phyloP scores from a whole-genome alignment of 2,329 filamentous ascomycete species.

The Hypoxylon sp. region DNA sequence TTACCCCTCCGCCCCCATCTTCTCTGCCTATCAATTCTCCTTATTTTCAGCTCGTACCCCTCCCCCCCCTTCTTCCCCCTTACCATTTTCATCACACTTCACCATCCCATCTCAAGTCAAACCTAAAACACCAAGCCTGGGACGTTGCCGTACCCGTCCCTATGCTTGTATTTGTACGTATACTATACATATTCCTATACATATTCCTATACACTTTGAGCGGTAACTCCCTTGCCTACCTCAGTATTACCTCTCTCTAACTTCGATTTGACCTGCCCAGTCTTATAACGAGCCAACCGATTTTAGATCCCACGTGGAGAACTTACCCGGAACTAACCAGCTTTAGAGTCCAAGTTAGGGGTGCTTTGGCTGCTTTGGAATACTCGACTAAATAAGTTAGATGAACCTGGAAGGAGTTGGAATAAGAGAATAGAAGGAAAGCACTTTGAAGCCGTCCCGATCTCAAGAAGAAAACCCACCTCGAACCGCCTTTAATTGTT shows the following conservation, averaged over 20 bases:
- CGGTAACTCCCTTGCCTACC: constrained; percentile 26
- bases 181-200: neutral
- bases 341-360: neutral
- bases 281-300: constrained; percentile 26
- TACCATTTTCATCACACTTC: constrained; percentile 31
- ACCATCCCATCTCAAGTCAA: constrained; percentile 37
- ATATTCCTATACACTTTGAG: neutral
- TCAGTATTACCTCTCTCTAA: constrained; percentile 4
- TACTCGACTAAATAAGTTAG: constrained; percentile 9
- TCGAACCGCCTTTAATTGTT: constrained; percentile 27
- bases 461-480: constrained; percentile 1
- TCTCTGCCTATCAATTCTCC: constrained; percentile 29
- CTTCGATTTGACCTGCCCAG: constrained; percentile 22
- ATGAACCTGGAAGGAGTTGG: constrained; percentile 17
- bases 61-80: constrained; percentile 18
- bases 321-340: constrained; percentile 22
- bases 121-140: constrained; percentile 37
- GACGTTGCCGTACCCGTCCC: constrained; percentile 12
- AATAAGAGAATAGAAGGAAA: constrained; percentile 12
- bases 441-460: neutral
- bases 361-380: constrained; percentile 11
- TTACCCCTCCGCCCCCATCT: constrained; percentile 42
- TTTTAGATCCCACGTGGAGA: constrained; percentile 51
- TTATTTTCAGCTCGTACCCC: constrained; percentile 25
- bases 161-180: constrained; percentile 13